A percentile compares a stretch with the other conserved stretches of the same genome.
Conservation (phyloP, 2,329 filamentous ascomycete genomes). For the Monosporascus sp. region DNA sequence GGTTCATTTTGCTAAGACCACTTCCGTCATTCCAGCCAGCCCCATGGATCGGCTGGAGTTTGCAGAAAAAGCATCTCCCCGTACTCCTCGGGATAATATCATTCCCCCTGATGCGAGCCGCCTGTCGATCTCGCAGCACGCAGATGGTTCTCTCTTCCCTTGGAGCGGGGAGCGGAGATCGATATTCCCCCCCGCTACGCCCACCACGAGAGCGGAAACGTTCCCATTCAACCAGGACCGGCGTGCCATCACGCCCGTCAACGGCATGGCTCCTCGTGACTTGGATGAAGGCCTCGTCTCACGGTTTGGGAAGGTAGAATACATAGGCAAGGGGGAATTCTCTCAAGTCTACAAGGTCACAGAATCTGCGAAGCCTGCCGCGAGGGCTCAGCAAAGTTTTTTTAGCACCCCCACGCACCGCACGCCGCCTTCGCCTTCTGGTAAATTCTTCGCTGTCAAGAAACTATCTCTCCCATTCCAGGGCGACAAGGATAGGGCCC, state of each 20-base stretch:
- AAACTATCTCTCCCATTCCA: constrained; percentile 78
- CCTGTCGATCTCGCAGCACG: constrained; percentile 69
- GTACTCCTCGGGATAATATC: constrained; percentile 71
- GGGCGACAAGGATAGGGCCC: constrained; percentile 73
- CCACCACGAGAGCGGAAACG: constrained; percentile 59
- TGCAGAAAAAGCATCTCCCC: constrained; percentile 52
- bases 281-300: constrained; percentile 69
- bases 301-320: constrained; percentile 75
- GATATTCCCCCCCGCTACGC: constrained; percentile 70
- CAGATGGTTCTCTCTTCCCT: constrained; percentile 32
- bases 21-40: constrained; percentile 50
- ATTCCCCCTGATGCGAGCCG: constrained; percentile 75
- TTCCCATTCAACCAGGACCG: constrained; percentile 52
- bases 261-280: constrained; percentile 63
- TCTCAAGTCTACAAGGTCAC: constrained; percentile 84
- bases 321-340: constrained; percentile 84
- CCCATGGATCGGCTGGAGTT: constrained; percentile 52
- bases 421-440: constrained; percentile 47
- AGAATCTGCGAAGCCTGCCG: constrained; percentile 28
- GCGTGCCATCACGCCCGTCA: constrained; percentile 63
- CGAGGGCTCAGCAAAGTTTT: constrained; percentile 35
- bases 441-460: constrained; percentile 83
- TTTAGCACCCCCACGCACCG: constrained; percentile 42
- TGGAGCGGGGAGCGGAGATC: constrained; percentile 24
- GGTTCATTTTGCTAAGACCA: constrained; percentile 47